Percentiles rank a stretch among this genome's conserved stretches.
phyloP scores from a whole-genome alignment of 192 early-diverging fungal species.

The Backusella liffmaniae region DNA sequence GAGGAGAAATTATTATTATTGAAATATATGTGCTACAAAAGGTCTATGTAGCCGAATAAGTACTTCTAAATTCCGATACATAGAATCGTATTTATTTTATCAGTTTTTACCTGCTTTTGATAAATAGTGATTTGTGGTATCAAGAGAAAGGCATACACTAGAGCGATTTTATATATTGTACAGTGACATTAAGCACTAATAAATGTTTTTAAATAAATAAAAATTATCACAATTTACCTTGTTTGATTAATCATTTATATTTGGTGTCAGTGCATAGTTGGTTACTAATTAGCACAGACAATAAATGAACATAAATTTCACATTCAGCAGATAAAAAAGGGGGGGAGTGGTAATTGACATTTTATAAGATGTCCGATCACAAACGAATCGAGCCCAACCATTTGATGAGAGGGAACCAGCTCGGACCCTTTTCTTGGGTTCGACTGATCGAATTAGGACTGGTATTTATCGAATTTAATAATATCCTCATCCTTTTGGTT shows the following conservation, averaged over 20 bases:
- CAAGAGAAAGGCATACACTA: background rate
- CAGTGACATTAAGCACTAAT: too few species aligned
- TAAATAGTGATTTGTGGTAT: background rate
- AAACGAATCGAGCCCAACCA: slow-evolving; percentile 2
- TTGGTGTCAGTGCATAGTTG: slow-evolving; percentile 4
- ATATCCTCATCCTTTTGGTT: background rate
- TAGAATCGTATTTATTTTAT: background rate
- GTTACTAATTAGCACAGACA: slow-evolving; percentile 6
- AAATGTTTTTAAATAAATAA: background rate
- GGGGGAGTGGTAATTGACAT: background rate
- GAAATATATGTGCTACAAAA: background rate
- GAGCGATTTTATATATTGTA: too few species aligned
- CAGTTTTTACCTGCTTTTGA: background rate
- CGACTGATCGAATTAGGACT: background rate
- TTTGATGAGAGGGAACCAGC: slow-evolving; percentile 1
- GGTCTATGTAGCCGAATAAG: background rate
- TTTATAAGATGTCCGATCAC: slow-evolving; percentile 7
- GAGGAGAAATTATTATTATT: background rate
- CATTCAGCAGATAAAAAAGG: background rate
- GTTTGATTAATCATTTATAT: background rate
- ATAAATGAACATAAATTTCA: slow-evolving; percentile 8
- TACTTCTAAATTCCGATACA: slow-evolving; percentile 4
- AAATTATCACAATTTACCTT: slow-evolving; percentile 3
- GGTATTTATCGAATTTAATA: background rate
- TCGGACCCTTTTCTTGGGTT: background rate